These are phyloP conservation scores for Lentinus polychrous DNA, from an alignment of 1,284 basidiomycete species.

Conservation along the genomic window DNA sequence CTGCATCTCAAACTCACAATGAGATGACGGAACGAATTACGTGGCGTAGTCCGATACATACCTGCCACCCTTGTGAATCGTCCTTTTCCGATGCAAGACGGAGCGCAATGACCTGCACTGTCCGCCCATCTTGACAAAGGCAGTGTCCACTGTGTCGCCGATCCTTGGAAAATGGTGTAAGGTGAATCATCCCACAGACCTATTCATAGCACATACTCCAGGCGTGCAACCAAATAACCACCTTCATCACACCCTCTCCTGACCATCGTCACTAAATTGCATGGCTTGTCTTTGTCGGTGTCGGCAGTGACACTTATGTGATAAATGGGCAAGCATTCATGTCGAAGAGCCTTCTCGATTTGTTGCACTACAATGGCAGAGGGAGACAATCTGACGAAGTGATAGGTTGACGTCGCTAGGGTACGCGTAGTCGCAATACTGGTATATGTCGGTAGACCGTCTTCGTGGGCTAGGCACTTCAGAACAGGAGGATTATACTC, in stretches of 20 bases:
- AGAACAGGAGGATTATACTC: background rate
- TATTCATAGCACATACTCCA: slow-evolving; percentile 19
- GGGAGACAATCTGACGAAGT: slow-evolving; percentile 19
- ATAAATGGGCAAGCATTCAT: slow-evolving; percentile 13
- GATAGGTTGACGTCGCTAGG: slow-evolving; percentile 13
- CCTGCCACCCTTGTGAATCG: slow-evolving; percentile 18
- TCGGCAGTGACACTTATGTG: slow-evolving; percentile 22
- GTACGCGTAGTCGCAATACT: slow-evolving; percentile 15
- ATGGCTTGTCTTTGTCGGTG: slow-evolving; percentile 22
- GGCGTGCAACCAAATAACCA: slow-evolving; percentile 18
- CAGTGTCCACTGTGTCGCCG: slow-evolving; percentile 12
- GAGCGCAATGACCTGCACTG: slow-evolving; percentile 13
- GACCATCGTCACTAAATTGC: slow-evolving; percentile 17
- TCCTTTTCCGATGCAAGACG: slow-evolving; percentile 16
- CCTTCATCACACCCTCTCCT: slow-evolving; percentile 16
- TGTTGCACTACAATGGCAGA: slow-evolving; percentile 19
- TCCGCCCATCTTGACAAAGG: slow-evolving; percentile 18
- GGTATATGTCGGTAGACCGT: slow-evolving; percentile 19
- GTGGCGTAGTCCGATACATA: too few relatives aligned
- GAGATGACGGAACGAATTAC: too few relatives aligned
- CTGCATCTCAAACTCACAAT: too few relatives aligned
- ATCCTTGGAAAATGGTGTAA: slow-evolving; percentile 11
- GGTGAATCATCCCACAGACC: too few relatives aligned
- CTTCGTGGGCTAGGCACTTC: slow-evolving; percentile 7
- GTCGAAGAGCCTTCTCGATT: slow-evolving; percentile 7